Evolutionary conservation across 495 filamentous ascomycete genomes (phyloP), one percentile per base, ranked within the genome.

Genomic region (Aspergillus asperescens): DNA sequence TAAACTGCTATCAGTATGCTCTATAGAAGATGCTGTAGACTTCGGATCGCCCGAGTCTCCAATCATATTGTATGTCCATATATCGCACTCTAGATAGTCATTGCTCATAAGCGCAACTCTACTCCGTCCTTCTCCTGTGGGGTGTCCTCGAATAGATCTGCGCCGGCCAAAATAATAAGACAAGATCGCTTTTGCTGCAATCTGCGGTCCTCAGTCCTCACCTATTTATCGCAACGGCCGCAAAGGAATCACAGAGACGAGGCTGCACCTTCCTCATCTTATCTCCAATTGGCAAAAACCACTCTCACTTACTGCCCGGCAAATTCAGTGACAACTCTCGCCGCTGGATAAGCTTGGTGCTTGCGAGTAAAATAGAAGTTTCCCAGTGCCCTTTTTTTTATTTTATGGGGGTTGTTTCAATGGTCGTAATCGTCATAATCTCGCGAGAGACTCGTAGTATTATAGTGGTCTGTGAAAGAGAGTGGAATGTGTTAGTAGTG

Each of bases 401-500:
- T n/a, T n/a, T n/a, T n/a, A n/a, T 23, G 32, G 51, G 55, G 15
- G 15, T 5, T 46, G 52, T 50, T 51, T 54, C 24, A 25, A 51
- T 58, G 24, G 42, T 50, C 43, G 46, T 34, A 31, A 37, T 49
- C 32, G 34, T 49, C 46, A 37, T 37, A 28, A 29, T 15, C 7
- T 20, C 34, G 34, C n/a, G 8, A 29, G 8, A 29, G 31, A 13
- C 13, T 18, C 8, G 23, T 24, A 37, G 39, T 69, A 71, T 49
- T 70, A 74, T 52, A 74, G 56, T 27, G 71, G 71, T 64, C 71
- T 74, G 34, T 32, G 22, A 31, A 16, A 48, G 25, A 32, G 12
- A 40, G 48, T 28, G 38, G 43, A 10, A 18, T 8, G 29, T 13
- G 40, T 63, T 52, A 50, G 55, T 32, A 37, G 34, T 37, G 25